phyloP scores from a whole-genome alignment of 2,329 filamentous ascomycete species.

The Sporothrix mexicana region DNA sequence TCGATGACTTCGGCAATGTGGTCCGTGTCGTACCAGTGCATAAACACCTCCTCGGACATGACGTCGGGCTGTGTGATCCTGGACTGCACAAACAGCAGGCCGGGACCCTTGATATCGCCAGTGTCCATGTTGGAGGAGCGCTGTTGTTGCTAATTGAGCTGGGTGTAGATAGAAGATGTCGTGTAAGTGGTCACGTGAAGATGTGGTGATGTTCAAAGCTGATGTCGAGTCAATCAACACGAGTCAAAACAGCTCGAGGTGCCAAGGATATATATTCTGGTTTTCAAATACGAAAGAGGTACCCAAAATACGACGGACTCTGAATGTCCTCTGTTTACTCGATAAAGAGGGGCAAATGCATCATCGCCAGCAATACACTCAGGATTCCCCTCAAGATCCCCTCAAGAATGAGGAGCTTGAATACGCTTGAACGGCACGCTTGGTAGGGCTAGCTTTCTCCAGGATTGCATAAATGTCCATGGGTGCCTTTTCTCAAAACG shows the following conservation, averaged over 20 bases:
- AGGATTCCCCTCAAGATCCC: background rate
- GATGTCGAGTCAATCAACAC: background rate
- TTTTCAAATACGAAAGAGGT: background rate
- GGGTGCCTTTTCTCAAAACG: background rate
- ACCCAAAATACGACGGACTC: no score
- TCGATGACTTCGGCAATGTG: conserved; percentile 48
- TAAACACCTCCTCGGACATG: conserved; percentile 43
- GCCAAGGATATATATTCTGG: conserved; percentile 12
- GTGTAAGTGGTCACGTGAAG: conserved; percentile 6
- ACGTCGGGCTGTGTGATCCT: conserved; percentile 41
- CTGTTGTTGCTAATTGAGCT: background rate
- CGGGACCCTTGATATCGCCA: conserved; percentile 34
- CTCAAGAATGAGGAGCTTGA: background rate
- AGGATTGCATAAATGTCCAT: background rate
- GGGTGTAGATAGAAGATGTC: background rate
- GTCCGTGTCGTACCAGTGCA: conserved; percentile 50
- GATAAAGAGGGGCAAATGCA: background rate
- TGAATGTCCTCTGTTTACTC: background rate
- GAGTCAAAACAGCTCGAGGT: background rate
- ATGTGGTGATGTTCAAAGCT: background rate
- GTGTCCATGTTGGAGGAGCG: conserved; percentile 24
- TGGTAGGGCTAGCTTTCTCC: background rate
- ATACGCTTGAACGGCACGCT: background rate
- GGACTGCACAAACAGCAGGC: conserved; percentile 45
- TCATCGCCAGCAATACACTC: background rate